phyloP scores from a whole-genome alignment of 1,284 basidiomycete genomes.

The Sphagnurus paluster region DNA sequence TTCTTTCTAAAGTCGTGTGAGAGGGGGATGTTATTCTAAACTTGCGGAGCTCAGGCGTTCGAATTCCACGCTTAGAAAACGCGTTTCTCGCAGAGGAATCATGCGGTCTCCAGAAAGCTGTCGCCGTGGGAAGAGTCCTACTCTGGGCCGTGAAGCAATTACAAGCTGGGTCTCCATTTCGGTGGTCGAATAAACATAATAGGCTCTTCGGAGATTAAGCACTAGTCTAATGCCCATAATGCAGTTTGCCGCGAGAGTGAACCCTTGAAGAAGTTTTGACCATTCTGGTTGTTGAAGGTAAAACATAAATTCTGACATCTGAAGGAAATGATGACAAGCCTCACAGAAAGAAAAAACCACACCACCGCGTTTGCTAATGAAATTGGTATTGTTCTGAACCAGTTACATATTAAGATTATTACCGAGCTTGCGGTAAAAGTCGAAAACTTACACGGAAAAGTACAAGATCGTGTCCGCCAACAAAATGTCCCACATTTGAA shows the following conservation, averaged over 20 bases:
- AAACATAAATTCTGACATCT: not conserved
- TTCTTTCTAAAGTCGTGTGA: slow-evolving; percentile 1
- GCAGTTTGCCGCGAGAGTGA: slow-evolving; percentile 24
- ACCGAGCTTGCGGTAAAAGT: not conserved
- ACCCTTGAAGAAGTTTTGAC: slow-evolving; percentile 25
- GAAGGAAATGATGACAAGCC: slow-evolving; percentile 7
- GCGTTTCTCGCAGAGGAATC: slow-evolving; percentile 5
- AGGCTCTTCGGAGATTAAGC: slow-evolving; percentile 28
- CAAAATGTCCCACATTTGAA: slow-evolving; percentile 22
- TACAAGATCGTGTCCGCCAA: slow-evolving; percentile 27
- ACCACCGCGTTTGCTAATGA: slow-evolving; percentile 22
- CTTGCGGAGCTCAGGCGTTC: not conserved
- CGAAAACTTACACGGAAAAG: slow-evolving; percentile 26
- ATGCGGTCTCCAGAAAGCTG: not conserved
- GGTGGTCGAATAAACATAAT: slow-evolving; percentile 18
- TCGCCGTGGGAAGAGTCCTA: too few relatives aligned
- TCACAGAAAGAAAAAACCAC: slow-evolving; percentile 25
- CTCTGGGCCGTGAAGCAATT: too few relatives aligned
- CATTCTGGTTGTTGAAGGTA: slow-evolving; percentile 19
- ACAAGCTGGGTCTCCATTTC: too few relatives aligned
- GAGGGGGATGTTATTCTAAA: not conserved
- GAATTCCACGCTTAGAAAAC: not conserved
- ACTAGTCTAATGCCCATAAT: slow-evolving; percentile 28
- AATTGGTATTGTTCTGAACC: slow-evolving; percentile 20
- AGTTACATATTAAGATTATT: not conserved